A percentile compares a stretch with the other conserved stretches of the same genome.
Conservation (phyloP, 257 asterid genomes). For the Haberlea rhodopensis region DNA sequence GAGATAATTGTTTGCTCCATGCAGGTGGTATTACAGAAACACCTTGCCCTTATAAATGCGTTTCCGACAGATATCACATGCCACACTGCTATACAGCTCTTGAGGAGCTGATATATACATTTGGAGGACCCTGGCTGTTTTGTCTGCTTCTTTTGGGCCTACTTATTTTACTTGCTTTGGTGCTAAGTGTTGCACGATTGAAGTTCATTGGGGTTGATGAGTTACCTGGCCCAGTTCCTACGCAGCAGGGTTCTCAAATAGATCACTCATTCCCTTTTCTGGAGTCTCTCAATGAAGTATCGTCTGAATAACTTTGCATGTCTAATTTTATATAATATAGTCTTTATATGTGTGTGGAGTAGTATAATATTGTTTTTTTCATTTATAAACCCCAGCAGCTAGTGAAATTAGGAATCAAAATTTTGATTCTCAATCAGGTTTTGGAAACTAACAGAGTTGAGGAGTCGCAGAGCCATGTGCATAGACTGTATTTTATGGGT, state of each 20-base stretch:
- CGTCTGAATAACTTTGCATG: slow-evolving; percentile 17
- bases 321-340: background rate
- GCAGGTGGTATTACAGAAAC: slow-evolving; percentile 90
- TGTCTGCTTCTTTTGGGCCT: slow-evolving; percentile 90
- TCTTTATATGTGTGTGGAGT: background rate
- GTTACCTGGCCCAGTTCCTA: slow-evolving; percentile 90
- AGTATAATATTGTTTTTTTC: slow-evolving; percentile 13
- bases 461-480: slow-evolving; percentile 98
- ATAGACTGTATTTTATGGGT: slow-evolving; percentile 94
- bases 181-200: slow-evolving; percentile 97
- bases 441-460: slow-evolving; percentile 97
- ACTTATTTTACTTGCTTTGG: slow-evolving; percentile 81
- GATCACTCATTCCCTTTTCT: slow-evolving; percentile 98
- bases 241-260: slow-evolving; percentile 92
- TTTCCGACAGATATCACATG: slow-evolving; percentile 91
- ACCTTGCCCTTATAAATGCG: slow-evolving; percentile 93
- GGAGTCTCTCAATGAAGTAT: slow-evolving; percentile 96
- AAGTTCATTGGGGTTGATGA: slow-evolving; percentile 96
- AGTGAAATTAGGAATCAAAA: slow-evolving; percentile 19
- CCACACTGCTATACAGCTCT: slow-evolving; percentile 97
- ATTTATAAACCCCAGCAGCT: background rate
- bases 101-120: slow-evolving; percentile 91
- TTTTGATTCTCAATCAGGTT: slow-evolving; percentile 56
- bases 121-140: slow-evolving; percentile 99
- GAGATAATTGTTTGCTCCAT: slow-evolving; percentile 29